Evolutionary conservation across 345 rosid genomes (phyloP), one percentile per base, ranked within the genome.

Genomic region (Theobroma cacao): DNA sequence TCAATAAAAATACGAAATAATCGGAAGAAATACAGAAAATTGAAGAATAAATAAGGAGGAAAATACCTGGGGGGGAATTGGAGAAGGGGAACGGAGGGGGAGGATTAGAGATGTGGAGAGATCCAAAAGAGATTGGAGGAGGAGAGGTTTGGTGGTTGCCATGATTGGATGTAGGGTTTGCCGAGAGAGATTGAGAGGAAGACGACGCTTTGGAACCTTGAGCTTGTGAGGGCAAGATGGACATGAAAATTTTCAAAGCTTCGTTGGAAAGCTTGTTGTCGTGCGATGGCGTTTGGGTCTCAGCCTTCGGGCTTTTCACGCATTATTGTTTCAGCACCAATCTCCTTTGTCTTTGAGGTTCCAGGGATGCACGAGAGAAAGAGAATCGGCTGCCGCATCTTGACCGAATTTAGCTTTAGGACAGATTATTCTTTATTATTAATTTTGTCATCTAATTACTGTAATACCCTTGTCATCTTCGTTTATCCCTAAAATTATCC

Each of bases 201-300:
- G 97, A 75, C 47, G 91, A 87, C 66, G 94, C 85, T 7, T 69
- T 80, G 83, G 86, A 83, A 83, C 89, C 91, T 89, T 86, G 88
- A 36, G 85, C 69, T 69, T 88, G 85, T 73, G 92, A 53, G 86
- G 96, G 94, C 93, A 87, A 91, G 96, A 93, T 92, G 99, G 97
- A 93, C 99, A 93, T 95, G 94, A 95, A 95, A 90, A 22, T 80
- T 77, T 82, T 75, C 77, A 80, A 81, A 83, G 83, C 48, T 77
- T 53, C 0, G 38, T 36, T 65, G 10, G 28, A 33, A 28, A 67
- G 24, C 0, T 40, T 30, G 41, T 33, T 31, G 75, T 33, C 48
- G 15, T 3, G 74, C 15, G 59, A 50, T 18, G 14, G 75, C 43
- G 45, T 50, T 71, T 31, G 75, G 9, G 5, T 30, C 50, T 50